phyloP scores from a whole-genome alignment of 306 rosid species.

The Cicer yamashitae region DNA sequence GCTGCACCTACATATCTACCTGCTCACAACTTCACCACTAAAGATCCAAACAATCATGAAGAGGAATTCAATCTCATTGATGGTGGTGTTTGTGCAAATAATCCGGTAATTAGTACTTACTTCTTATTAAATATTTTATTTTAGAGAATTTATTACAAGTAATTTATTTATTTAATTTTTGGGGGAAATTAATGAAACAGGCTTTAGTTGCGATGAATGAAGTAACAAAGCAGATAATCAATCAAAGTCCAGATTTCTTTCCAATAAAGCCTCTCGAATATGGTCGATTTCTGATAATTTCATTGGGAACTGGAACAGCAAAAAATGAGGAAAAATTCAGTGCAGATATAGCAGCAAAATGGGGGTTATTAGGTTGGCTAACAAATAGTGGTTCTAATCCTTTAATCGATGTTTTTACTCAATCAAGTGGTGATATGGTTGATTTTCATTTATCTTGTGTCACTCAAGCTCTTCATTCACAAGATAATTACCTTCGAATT shows the following conservation, averaged over 20 bases:
- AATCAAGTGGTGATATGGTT: slow-evolving; percentile 55
- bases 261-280: slow-evolving; percentile 48
- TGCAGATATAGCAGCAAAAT: slow-evolving; percentile 47
- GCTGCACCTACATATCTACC: slow-evolving; percentile 76
- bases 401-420: slow-evolving; percentile 49
- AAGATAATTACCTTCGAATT: slow-evolving; percentile 52
- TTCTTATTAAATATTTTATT: no score
- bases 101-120: slow-evolving; percentile 46
- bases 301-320: slow-evolving; percentile 54
- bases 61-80: slow-evolving; percentile 67
- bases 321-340: slow-evolving; percentile 45
- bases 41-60: not conserved
- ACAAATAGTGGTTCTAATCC: slow-evolving; percentile 45
- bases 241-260: slow-evolving; percentile 48
- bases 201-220: slow-evolving; percentile 50
- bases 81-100: slow-evolving; percentile 74
- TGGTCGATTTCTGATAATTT: slow-evolving; percentile 47
- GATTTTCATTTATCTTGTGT: slow-evolving; percentile 52
- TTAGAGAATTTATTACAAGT: not conserved
- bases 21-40: slow-evolving; percentile 51
- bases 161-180: not conserved
- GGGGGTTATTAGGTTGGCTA: slow-evolving; percentile 54
- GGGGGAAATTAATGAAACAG: not conserved
- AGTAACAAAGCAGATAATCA: slow-evolving; percentile 44
- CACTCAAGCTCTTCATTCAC: slow-evolving; percentile 52